Percentiles rank a stretch among this genome's conserved stretches.
Conservation (phyloP, 352 stramenopile genomes). For the Pythium scleroteichum region DNA sequence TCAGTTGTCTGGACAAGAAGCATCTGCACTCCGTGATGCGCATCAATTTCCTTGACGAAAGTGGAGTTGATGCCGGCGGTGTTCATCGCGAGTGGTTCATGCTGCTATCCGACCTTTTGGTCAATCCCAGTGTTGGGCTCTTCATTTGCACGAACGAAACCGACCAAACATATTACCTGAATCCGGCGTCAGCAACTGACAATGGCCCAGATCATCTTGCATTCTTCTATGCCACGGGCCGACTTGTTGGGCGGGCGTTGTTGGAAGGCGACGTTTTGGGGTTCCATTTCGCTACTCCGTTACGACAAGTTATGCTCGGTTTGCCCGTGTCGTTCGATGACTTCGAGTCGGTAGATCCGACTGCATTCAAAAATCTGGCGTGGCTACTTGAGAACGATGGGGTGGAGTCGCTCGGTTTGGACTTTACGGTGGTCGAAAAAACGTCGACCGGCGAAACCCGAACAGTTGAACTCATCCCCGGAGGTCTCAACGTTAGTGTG, state of each 20-base stretch:
- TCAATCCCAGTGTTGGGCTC: conserved; percentile 45
- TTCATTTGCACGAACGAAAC: conserved; percentile 57
- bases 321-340: conserved; percentile 95
- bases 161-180: conserved; percentile 67
- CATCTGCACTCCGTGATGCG: conserved; percentile 39
- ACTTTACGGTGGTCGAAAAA: conserved; percentile 41
- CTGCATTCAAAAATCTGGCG: conserved; percentile 46
- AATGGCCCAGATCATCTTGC: conserved; percentile 70
- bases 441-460: not conserved
- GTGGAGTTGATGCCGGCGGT: conserved; percentile 55
- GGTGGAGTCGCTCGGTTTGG: conserved; percentile 40
- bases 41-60: conserved; percentile 60
- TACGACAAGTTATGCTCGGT: conserved; percentile 97
- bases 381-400: conserved; percentile 54
- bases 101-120: conserved; percentile 69
- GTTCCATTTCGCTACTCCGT: conserved; percentile 92
- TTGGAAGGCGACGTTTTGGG: conserved; percentile 93
- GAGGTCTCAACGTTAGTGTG: conserved; percentile 62
- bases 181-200: conserved; percentile 59
- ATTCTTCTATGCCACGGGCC: conserved; percentile 62
- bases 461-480: conserved; percentile 23
- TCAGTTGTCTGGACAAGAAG: conserved; percentile 41
- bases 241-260: conserved; percentile 59
- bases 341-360: conserved; percentile 82
- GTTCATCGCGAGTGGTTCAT: conserved; percentile 77